Conservation (phyloP, 257 asterid genomes). For the Plectranthus barbatus region DNA sequence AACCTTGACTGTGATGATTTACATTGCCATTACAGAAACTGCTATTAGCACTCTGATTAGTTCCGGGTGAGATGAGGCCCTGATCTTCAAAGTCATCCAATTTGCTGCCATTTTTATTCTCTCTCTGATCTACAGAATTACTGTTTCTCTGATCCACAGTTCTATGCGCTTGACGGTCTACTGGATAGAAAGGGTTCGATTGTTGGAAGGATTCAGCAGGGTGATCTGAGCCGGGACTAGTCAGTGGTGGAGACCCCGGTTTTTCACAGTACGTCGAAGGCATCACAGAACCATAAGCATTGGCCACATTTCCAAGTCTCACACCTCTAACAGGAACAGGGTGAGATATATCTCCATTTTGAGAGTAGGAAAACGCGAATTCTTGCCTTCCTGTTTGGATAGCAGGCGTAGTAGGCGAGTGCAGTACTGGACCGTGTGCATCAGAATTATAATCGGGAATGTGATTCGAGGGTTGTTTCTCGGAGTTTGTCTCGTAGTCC, state of each 20-base stretch:
- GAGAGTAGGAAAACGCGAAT: slow-evolving; percentile 22
- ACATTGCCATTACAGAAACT: slow-evolving; percentile 40
- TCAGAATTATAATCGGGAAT: slow-evolving; percentile 33
- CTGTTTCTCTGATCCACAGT: slow-evolving; percentile 29
- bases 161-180: slow-evolving; percentile 27
- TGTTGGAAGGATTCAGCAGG: slow-evolving; percentile 34
- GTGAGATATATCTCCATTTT: slow-evolving; percentile 35
- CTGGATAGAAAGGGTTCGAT: slow-evolving; percentile 18
- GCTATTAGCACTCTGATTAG: slow-evolving; percentile 55
- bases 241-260: slow-evolving; percentile 30
- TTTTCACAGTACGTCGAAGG: slow-evolving; percentile 30
- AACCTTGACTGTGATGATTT: slow-evolving; percentile 20
- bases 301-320: slow-evolving; percentile 34
- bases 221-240: slow-evolving; percentile 37
- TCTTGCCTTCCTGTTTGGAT: slow-evolving; percentile 39
- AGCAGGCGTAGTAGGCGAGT: slow-evolving; percentile 26
- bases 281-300: slow-evolving; percentile 26
- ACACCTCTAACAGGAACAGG: slow-evolving; percentile 54
- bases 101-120: slow-evolving; percentile 23
- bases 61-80: slow-evolving; percentile 38
- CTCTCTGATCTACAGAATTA: slow-evolving; percentile 33
- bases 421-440: slow-evolving; percentile 14
- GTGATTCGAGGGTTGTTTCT: slow-evolving; percentile 28
- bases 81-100: slow-evolving; percentile 35
- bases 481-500: slow-evolving; percentile 27